These are phyloP conservation scores for Saccharomycopsis schoenii DNA, from an alignment of 805 yeast genomes.

Conservation along the genomic window DNA sequence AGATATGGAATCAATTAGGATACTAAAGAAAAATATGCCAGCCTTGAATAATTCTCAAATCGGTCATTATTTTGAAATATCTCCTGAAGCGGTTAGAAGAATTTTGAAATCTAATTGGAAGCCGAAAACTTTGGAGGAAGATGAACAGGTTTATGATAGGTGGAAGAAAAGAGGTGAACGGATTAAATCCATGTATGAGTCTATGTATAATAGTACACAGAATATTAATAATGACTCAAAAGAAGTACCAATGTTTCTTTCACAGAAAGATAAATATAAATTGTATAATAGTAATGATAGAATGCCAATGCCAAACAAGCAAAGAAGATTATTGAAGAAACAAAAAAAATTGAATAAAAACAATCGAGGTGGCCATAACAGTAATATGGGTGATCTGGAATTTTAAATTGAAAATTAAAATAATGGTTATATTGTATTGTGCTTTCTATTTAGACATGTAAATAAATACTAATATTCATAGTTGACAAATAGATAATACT, in stretches of 20 bases:
- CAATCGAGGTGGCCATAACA: not conserved
- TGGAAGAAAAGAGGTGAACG: constrained; percentile 43
- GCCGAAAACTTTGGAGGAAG: constrained; percentile 50
- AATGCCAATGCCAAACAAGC: not conserved
- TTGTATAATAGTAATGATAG: not conserved
- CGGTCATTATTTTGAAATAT: constrained; percentile 54
- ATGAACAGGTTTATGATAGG: constrained; percentile 33
- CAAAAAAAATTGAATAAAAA: not conserved
- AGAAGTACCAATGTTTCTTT: not conserved
- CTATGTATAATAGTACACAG: not conserved
- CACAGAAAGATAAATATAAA: not conserved
- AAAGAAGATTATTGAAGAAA: not conserved
- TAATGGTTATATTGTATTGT: not conserved
- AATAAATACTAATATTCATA: not conserved
- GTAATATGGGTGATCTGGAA: not conserved
- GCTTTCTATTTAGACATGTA: not conserved
- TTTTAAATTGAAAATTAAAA: not conserved
- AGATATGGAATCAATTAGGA: constrained; percentile 55
- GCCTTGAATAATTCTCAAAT: constrained; percentile 48
- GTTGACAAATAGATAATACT: not conserved
- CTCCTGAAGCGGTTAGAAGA: constrained; percentile 77
- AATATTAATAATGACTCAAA: not conserved
- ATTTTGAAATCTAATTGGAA: constrained; percentile 70
- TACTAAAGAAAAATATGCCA: constrained; percentile 48
- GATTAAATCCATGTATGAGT: constrained; percentile 20